A percentile compares a stretch with the other conserved stretches of the same genome.
Evolutionary conservation across 2,329 filamentous ascomycete species (phyloP).

Genomic region (Sordariomycetes sp.): DNA sequence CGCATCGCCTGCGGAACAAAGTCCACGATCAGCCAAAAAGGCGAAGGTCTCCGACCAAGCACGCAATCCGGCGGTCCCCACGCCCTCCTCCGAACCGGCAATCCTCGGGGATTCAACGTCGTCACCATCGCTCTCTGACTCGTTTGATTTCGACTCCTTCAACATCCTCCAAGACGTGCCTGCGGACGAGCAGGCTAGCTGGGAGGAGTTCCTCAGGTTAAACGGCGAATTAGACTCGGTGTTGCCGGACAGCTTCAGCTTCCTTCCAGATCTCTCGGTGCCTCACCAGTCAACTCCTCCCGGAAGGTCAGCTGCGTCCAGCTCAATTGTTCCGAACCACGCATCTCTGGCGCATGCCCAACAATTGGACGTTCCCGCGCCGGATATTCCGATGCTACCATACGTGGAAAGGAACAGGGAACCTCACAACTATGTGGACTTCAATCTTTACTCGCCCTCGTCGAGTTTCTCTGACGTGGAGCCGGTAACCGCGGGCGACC

Average conservation of each 20-base stretch:
- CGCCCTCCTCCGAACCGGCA: not conserved
- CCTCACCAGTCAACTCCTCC: not conserved
- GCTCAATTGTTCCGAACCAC: not conserved
- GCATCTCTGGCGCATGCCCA: not conserved
- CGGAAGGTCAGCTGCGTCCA: not conserved
- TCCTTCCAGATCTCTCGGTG: not conserved
- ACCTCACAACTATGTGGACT: constrained; percentile 33
- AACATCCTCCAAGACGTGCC: not conserved
- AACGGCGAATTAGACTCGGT: not conserved
- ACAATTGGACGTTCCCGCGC: not conserved
- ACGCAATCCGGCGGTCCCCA: not conserved
- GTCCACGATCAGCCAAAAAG: not conserved
- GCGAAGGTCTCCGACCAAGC: not conserved
- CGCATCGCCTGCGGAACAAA: constrained; percentile 8
- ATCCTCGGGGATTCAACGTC: not conserved
- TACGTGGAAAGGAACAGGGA: constrained; percentile 19
- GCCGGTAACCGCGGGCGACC: not conserved
- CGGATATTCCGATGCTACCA: constrained; percentile 16
- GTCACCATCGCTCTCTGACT: not conserved
- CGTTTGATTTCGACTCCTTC: not conserved
- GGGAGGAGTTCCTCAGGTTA: not conserved
- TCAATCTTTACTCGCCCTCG: constrained; percentile 39
- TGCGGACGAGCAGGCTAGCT: not conserved
- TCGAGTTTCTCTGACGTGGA: constrained; percentile 36
- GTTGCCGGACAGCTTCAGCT: not conserved